phyloP scores from a whole-genome alignment of 352 stramenopile genomes.

The Globisporangium apiculatum region DNA sequence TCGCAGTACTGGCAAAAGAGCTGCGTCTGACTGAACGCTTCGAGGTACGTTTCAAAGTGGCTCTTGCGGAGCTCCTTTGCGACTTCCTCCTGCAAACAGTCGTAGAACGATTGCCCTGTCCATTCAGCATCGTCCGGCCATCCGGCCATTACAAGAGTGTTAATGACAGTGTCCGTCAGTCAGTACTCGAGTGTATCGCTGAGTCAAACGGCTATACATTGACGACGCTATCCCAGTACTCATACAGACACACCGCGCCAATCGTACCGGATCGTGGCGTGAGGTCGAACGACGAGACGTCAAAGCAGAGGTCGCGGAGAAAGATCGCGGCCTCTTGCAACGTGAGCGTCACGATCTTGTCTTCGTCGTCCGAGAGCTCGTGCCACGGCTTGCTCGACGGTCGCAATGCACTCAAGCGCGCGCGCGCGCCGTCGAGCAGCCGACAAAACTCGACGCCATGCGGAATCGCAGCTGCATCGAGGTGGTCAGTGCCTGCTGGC shows the following conservation, averaged over 20 bases:
- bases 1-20: conserved; percentile 86
- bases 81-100: conserved; percentile 71
- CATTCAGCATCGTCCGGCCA: not conserved
- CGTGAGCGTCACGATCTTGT: conserved; percentile 67
- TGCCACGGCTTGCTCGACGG: conserved; percentile 57
- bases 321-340: conserved; percentile 72
- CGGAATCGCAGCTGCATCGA: conserved; percentile 42
- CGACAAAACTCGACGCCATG: conserved; percentile 53
- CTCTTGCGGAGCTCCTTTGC: conserved; percentile 62
- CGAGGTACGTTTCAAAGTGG: conserved; percentile 58
- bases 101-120: conserved; percentile 55
- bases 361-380: conserved; percentile 69
- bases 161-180: too few relatives aligned
- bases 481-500: conserved; percentile 33
- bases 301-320: conserved; percentile 55
- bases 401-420: conserved; percentile 37
- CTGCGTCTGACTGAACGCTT: conserved; percentile 83
- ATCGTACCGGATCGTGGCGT: conserved; percentile 29
- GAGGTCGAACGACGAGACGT: conserved; percentile 57
- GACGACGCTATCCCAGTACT: not conserved
- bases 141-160: too few relatives aligned
- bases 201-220: too few relatives aligned
- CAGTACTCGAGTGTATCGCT: too few relatives aligned
- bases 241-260: not conserved
- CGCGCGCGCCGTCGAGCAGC: conserved; percentile 43